Percentiles rank a stretch among this genome's conserved stretches.
These are phyloP conservation scores for Tothia fuscella DNA, from an alignment of 2,329 filamentous ascomycete genomes.

Conservation along the genomic window DNA sequence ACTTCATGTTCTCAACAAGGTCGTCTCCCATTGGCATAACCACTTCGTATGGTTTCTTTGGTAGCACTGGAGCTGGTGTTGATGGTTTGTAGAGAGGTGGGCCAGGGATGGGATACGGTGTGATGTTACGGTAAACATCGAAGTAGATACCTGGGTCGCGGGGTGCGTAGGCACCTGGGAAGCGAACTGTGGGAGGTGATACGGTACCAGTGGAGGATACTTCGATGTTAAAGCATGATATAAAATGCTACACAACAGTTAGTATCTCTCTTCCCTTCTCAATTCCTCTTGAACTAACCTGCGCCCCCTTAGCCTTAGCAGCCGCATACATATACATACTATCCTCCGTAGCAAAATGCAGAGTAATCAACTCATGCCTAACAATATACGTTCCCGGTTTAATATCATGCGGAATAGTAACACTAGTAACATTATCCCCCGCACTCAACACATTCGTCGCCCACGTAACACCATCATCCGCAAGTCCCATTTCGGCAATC, in stretches of 20 bases:
- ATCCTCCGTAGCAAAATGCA: slow-evolving; percentile 24
- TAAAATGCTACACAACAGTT: slow-evolving; percentile 28
- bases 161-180: slow-evolving; percentile 29
- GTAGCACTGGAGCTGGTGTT: slow-evolving; percentile 3
- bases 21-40: slow-evolving; percentile 7
- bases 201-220: slow-evolving; percentile 31
- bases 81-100: slow-evolving; percentile 14
- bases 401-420: slow-evolving; percentile 33
- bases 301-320: slow-evolving; percentile 33
- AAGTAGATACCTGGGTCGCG: slow-evolving; percentile 32
- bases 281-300: slow-evolving; percentile 17
- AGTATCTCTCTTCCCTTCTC: not conserved
- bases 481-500: slow-evolving; percentile 3
- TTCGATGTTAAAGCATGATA: slow-evolving; percentile 39
- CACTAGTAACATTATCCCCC: slow-evolving; percentile 36
- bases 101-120: slow-evolving; percentile 23
- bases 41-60: slow-evolving; percentile 1
- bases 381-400: slow-evolving; percentile 40
- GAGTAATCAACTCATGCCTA: slow-evolving; percentile 40
- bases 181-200: slow-evolving; percentile 19
- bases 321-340: slow-evolving; percentile 16
- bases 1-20: slow-evolving; percentile 7
- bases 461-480: slow-evolving; percentile 21
- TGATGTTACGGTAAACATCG: slow-evolving; percentile 22
- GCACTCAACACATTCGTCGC: slow-evolving; percentile 24